Evolutionary conservation across 441 rosid genomes (phyloP), one percentile per base, ranked within the genome.

Genomic region (Brassica balearica): DNA sequence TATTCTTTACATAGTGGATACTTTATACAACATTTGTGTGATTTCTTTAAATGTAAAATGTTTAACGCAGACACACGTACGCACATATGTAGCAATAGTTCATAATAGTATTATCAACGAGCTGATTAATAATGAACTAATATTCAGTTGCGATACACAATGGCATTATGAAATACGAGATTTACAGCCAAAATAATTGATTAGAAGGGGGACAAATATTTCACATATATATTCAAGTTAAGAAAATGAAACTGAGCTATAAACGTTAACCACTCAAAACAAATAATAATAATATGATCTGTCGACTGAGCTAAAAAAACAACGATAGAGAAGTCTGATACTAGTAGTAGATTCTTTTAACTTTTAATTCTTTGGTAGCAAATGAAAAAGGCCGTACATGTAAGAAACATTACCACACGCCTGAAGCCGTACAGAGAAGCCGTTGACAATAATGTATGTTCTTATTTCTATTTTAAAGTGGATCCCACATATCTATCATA

Each of bases 371-470:
- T 51, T 6, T 51, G 58, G 58, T 51, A 51, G 58, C 58, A 23
- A 25, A 23, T 3, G 14, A n/a, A 32, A 64, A 69, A 8, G 73
- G 62, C 77, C 81, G 81, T 78, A 78, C 81, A 72, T 36, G 81
- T 67, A 67, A 72, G 69, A 48, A 78, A 78, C 64, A 51, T 7
- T 4, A 22, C 4, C 15, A 65, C 43, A 60, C 73, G 67, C 77
- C 69, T 17, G 75, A 59, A 58, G 69, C 81, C 81, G 81, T 78
- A 78, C 82, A 73, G 74, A 61, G 77, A 68, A 78, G 65, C 43
- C 81, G 82, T 78, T 78, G 82, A 78, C 82, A 71, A 60, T 8
- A 6, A 29, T 55, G 60, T 55, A 2, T 23, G 15, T 3, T 69
- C 14, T 46, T 69, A 69, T 76, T 29, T 71, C 65, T 71, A 56